Base-by-base conservation (phyloP, 2,329 filamentous ascomycete species). In the Arthrobotrys conoides region DNA sequence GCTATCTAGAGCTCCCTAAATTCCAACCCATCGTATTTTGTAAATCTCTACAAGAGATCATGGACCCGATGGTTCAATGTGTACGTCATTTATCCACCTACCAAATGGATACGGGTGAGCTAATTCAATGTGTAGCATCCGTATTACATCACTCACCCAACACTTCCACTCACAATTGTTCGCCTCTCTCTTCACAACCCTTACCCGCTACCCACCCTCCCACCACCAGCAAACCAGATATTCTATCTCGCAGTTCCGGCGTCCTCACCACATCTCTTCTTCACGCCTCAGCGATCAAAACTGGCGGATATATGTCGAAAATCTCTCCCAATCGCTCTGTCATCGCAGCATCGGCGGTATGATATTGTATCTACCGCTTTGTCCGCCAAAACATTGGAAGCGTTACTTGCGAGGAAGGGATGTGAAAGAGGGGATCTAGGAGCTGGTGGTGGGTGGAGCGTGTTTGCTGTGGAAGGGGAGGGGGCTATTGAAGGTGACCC, bases 11-110 rank as follows among this genome's bases (percentile, higher is more conserved):
- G 2, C 85, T 91, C 61, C 93, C 93, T 10, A 90, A 91, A 16
- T 93, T 96, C 82, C 92, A 96, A 82, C 91, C 93, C 0, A 90
- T 92, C 3, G 92, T 91, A 0, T 97, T 97, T 83, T 86, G 96
- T 44, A 89, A 89, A 80, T 91, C 91, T 80, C 88, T 97, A 1
- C 91, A 94, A 81, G 87, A 87, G 48, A 91, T 92, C 67, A 87
- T 88, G 67, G 87, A 87, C 0, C 86, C 92, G n/a, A 89, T 92
- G 0, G 86, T 71, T 18, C 76, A 79, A 75, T 79, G 76, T 10
- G 76, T 79, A 70, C 9, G 76, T 70, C 53, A 38, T 22, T 70
- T 30, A 38, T 22, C 14, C n/a, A 14, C 22, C 16, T 36, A 0
- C 27, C 36, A 64, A 90, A 92, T 93, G 82, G 89, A 94, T 75